Evolutionary conservation across 202 grass and related monocot species (phyloP).

Genomic region (Musa balbisiana): DNA sequence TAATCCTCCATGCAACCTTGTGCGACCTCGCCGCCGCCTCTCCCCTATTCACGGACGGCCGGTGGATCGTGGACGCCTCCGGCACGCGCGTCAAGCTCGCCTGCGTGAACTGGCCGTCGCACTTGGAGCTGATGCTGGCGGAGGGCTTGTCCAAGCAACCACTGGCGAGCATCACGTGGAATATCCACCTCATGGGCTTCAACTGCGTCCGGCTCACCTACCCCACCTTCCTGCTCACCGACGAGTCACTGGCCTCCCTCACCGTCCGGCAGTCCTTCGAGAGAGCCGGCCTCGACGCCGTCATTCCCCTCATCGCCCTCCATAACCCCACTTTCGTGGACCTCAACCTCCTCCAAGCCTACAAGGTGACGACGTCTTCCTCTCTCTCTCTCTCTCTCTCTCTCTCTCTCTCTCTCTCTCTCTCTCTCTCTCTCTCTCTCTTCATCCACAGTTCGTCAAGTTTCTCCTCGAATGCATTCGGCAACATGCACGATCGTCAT

Average conservation of each 20-base stretch:
- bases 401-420: too few species aligned
- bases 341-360: constrained; percentile 64
- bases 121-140: constrained; percentile 73
- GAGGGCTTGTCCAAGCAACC: constrained; percentile 68
- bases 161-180: constrained; percentile 40
- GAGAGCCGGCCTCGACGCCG: constrained; percentile 47
- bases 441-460: too few species aligned
- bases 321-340: constrained; percentile 56
- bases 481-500: too few species aligned
- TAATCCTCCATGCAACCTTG: too few species aligned
- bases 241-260: constrained; percentile 46
- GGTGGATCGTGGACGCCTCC: constrained; percentile 66
- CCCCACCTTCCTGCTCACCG: constrained; percentile 69
- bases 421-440: neutral
- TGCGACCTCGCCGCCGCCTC: neutral
- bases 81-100: constrained; percentile 71
- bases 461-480: too few species aligned
- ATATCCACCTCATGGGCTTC: constrained; percentile 57
- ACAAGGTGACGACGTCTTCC: constrained; percentile 41
- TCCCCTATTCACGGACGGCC: constrained; percentile 48
- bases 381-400: neutral
- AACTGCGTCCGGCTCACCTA: constrained; percentile 88
- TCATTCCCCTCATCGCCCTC: constrained; percentile 34
- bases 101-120: constrained; percentile 90
- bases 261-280: constrained; percentile 63